Evolutionary conservation across 176 grass and related monocot genomes (phyloP).

Genomic region (Eleusine coracana): DNA sequence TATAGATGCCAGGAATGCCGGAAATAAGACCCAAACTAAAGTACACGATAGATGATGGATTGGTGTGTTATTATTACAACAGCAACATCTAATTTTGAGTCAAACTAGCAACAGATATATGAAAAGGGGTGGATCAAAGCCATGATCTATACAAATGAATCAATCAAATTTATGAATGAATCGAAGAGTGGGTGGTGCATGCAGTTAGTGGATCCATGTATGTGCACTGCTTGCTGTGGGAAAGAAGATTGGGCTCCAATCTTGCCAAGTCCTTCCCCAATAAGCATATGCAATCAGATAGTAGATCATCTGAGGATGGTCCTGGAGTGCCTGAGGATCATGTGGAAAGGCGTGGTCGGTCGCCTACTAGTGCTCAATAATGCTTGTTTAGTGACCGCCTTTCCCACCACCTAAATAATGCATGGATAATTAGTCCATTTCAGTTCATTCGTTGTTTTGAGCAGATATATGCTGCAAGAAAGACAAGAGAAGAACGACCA

Average conservation of each 20-base stretch:
- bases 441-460: neutral
- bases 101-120: neutral
- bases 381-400: neutral
- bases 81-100: neutral
- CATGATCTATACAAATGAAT: constrained; percentile 15
- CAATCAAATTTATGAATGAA: neutral
- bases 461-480: neutral
- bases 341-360: constrained; percentile 44
- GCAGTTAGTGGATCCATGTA: too few relatives aligned
- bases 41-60: neutral
- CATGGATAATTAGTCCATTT: neutral
- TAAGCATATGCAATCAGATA: too few relatives aligned
- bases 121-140: neutral
- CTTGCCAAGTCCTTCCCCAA: too few relatives aligned
- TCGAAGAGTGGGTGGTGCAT: neutral
- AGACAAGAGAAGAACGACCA: too few relatives aligned
- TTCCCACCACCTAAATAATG: constrained; percentile 19
- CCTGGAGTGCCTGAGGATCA: constrained; percentile 64
- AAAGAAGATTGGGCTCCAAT: too few relatives aligned
- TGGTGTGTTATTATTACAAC: neutral
- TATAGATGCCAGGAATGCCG: too few relatives aligned
- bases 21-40: too few relatives aligned
- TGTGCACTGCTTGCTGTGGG: neutral
- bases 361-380: neutral
- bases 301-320: constrained; percentile 41